Base-by-base conservation (phyloP, 2,329 filamentous ascomycete genomes). In the Hypocrella siamensis region DNA sequence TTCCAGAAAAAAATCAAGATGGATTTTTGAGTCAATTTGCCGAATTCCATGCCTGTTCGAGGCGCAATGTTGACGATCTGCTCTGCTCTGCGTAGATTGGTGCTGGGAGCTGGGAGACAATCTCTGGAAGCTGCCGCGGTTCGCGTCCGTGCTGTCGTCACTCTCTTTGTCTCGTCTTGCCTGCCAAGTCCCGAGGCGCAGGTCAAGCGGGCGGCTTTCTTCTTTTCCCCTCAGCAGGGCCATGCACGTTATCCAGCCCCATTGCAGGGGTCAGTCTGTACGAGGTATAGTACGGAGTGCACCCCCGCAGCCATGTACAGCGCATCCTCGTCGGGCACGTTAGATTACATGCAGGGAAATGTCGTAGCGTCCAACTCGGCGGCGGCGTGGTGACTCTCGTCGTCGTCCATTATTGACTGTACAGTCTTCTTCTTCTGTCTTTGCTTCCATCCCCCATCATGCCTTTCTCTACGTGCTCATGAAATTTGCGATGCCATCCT, bases 171-270 rank as follows among this genome's bases (percentile, higher is more conserved):
- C n/a, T n/a, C n/a, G n/a, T n/a, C n/a, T n/a, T n/a, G n/a, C n/a
- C n/a, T n/a, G n/a, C 25, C 12, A 9, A 31, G 30, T 26, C 30
- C 30, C 19, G 30, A 19, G 21, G 11, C 15, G 10, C 25, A 26
- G 6, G 25, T 26, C 25, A 26, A 26, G 25, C 25, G n/a, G 21
- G n/a, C n/a, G n/a, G n/a, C n/a, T n/a, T n/a, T n/a, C 21, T 10
- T n/a, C n/a, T n/a, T n/a, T 26, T 14, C 14, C 33, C 18, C 29
- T 35, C 33, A 35, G 30, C 33, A 32, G 30, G 19, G 30, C 33
- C 8, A 19, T 29, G 26, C 33, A 35, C 33, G 26, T 24, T 35
- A 24, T n/a, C 33, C 17, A 10, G 15, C 12, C 22, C n/a, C n/a
- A n/a, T n/a, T n/a, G n/a, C n/a, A 19, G 17, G 28, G 11, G n/a